Conservation (phyloP, 2,329 filamentous ascomycete genomes). For the Fusarium sp. region DNA sequence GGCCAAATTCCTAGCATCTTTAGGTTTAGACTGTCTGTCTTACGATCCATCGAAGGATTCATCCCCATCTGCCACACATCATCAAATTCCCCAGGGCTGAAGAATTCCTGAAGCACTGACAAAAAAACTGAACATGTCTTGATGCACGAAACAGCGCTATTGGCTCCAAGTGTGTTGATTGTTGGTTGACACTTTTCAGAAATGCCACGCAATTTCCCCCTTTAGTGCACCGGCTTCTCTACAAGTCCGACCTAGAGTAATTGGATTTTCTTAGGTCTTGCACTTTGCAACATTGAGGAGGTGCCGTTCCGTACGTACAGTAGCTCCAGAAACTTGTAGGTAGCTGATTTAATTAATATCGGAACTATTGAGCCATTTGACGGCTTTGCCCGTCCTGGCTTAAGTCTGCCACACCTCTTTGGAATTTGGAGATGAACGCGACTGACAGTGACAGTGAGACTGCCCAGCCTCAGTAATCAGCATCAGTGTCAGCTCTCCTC, state of each 20-base stretch:
- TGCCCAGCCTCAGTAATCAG: slow-evolving; percentile 13
- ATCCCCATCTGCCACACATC: slow-evolving; percentile 18
- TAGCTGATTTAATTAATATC: slow-evolving; percentile 16
- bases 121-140: not conserved
- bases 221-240: slow-evolving; percentile 21
- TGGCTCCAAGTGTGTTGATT: not conserved
- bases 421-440: slow-evolving; percentile 9
- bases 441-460: not conserved
- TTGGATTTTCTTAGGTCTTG: slow-evolving; percentile 5
- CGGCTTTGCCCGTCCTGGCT: slow-evolving; percentile 31
- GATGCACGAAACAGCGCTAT: slow-evolving; percentile 12
- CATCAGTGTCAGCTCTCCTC: slow-evolving; percentile 22
- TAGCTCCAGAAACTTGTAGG: not conserved
- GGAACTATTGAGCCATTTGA: slow-evolving; percentile 20
- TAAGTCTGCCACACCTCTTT: slow-evolving; percentile 30
- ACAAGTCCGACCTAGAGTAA: slow-evolving; percentile 4
- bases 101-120: not conserved
- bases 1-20: not conserved
- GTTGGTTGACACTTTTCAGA: slow-evolving; percentile 1
- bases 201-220: slow-evolving; percentile 38
- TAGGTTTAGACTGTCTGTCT: slow-evolving; percentile 9
- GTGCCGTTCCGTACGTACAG: not conserved
- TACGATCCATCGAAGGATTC: not conserved
- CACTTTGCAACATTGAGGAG: slow-evolving; percentile 8
- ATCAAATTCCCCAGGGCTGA: slow-evolving; percentile 15